Conservation (phyloP, 2,329 filamentous ascomycete genomes). For the Cladosporium phlei region DNA sequence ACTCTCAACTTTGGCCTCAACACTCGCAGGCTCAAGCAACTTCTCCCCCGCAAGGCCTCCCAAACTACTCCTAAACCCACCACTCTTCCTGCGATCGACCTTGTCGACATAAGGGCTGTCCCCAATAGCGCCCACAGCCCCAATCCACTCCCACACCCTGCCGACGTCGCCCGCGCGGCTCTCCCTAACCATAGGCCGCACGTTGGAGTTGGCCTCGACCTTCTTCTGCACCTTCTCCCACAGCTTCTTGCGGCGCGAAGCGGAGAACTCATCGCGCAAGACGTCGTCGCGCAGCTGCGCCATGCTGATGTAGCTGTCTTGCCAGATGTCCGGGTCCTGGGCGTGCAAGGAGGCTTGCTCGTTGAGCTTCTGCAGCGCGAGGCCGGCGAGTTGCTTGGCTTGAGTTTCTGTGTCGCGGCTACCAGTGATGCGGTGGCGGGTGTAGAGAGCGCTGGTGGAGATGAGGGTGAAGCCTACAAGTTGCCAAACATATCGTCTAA, state of each 20-base stretch:
- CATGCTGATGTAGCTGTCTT: slow-evolving; percentile 78
- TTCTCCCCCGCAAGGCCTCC: slow-evolving; percentile 11
- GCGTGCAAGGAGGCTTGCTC: slow-evolving; percentile 78
- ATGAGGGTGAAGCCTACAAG: slow-evolving; percentile 62
- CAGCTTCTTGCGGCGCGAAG: slow-evolving; percentile 69
- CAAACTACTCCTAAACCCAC: slow-evolving; percentile 8
- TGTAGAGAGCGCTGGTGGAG: slow-evolving; percentile 54
- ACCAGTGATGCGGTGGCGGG: slow-evolving; percentile 58
- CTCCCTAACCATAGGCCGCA: slow-evolving; percentile 70
- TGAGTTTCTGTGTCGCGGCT: slow-evolving; percentile 63
- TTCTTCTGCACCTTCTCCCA: slow-evolving; percentile 80
- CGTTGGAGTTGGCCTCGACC: slow-evolving; percentile 91
- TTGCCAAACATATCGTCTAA: slow-evolving; percentile 83
- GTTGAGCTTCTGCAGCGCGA: slow-evolving; percentile 78
- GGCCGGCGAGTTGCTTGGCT: slow-evolving; percentile 76
- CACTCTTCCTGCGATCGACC: slow-evolving; percentile 23
- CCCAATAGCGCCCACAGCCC: slow-evolving; percentile 43
- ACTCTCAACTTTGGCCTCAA: not conserved
- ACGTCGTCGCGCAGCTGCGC: slow-evolving; percentile 90
- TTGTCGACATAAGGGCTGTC: slow-evolving; percentile 15
- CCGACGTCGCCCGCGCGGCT: slow-evolving; percentile 52
- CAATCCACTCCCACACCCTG: slow-evolving; percentile 66
- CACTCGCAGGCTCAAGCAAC: slow-evolving; percentile 6
- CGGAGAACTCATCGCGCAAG: slow-evolving; percentile 71
- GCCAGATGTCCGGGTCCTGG: slow-evolving; percentile 55